Base-by-base conservation (phyloP, 768 basidiomycete genomes). In the Amanita jacksonii region DNA sequence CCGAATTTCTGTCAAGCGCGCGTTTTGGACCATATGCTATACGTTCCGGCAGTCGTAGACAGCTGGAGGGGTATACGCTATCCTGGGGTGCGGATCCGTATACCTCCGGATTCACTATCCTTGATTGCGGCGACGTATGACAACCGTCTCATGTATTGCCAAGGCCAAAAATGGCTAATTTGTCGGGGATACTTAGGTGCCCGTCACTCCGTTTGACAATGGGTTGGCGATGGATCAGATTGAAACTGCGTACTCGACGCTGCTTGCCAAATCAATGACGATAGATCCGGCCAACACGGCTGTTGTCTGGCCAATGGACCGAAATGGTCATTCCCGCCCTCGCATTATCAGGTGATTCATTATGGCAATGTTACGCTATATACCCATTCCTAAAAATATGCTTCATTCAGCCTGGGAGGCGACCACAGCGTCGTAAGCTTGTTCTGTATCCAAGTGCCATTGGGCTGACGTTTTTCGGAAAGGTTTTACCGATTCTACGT, bases 1-100 rank as follows among this genome's bases (percentile, higher is more conserved):
- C n/a, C n/a, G n/a, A n/a, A n/a, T 28, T 28, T 13, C 13, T 15
- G 24, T 25, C 20, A 23, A 89, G 88, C 4, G 89, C 89, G 9
- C 76, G 90, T 7, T 93, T 93, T 63, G 90, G 90, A 6, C 89
- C 89, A 1, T 78, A 76, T 56, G 90, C 80, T 7, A 87, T 93
- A 51, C 77, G 91, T 33, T 81, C 81, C 3, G 86, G 86, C 2
- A 83, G 81, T 55, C 68, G 84, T 43, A 67, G 86, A 36, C 81
- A 84, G 54, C 61, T 70, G n/a, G 62, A 66, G 7, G 80, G 79
- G 1, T 86, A 84, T 54, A 82, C 81, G 0, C 57, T 86, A 46
- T 67, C 79, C n/a, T 88, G 86, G 85, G 68, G 68, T 8, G 68
- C 63, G 36, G 79, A 81, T 52, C 86, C 86, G 5, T 86, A 79